Base-by-base conservation (phyloP, 306 rosid genomes). In the Boehmeria nivea region DNA sequence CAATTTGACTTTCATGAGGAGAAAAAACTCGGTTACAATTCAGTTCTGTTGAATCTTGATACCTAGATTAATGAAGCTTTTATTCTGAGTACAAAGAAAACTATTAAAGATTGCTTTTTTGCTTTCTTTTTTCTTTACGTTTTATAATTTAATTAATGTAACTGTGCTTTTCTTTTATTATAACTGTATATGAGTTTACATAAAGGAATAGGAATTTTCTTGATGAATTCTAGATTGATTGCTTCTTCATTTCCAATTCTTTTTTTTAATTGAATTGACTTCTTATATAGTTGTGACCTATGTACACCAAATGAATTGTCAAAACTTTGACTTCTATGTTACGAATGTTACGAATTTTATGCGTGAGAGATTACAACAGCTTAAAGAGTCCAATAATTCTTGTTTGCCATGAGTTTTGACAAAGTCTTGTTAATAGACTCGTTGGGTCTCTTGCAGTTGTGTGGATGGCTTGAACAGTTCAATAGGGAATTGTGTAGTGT, bases 381-480 rank as follows among this genome's bases (percentile, higher is more conserved):
- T n/a, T n/a, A n/a, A n/a, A n/a, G n/a, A n/a, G n/a, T n/a, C n/a
- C n/a, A n/a, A n/a, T n/a, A n/a, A n/a, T n/a, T n/a, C n/a, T n/a
- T n/a, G n/a, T n/a, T n/a, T n/a, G n/a, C n/a, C n/a, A n/a, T n/a
- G n/a, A n/a, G n/a, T 34, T 71, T 57, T 34, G 42, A 46, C 71
- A 8, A 17, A 46, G 64, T 60, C 57, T 27, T 56, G n/a, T 33
- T 57, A 40, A 57, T 16, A 39, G 53, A 34, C 10, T 71, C 27
- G 45, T 65, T 39, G 56, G 62, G 26, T 16, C 15, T 66, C 37
- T 71, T 69, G 59, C 76, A 87, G 99, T 78, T 26, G 0, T 64
- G 63, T 70, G 14, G 31, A 71, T 81, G 89, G 80, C 78, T 73
- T 79, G 69, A 72, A 77, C 65, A 31, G 78, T 52, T 63, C 77